Evolutionary conservation across 2,329 filamentous ascomycete genomes (phyloP).

Genomic region (Xylaria sp.): DNA sequence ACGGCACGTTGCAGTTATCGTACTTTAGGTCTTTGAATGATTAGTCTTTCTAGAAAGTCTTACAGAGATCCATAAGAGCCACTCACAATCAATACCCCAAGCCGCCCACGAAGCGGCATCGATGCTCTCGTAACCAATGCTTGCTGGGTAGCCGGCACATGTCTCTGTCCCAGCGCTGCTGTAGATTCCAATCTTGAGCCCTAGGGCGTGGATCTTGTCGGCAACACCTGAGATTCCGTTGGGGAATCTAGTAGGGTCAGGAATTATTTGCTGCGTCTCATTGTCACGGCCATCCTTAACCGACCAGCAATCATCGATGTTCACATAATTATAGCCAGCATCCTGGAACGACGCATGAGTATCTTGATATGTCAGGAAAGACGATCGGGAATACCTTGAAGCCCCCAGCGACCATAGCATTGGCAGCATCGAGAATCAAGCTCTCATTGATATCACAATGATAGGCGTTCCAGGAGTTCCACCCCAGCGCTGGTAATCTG

Average conservation of each 20-base stretch:
- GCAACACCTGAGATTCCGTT: slow-evolving; percentile 66
- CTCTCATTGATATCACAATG: slow-evolving; percentile 62
- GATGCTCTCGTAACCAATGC: slow-evolving; percentile 64
- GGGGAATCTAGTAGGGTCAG: slow-evolving; percentile 65
- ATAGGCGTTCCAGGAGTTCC: slow-evolving; percentile 66
- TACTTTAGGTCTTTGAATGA: slow-evolving; percentile 62
- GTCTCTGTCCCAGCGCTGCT: slow-evolving; percentile 63
- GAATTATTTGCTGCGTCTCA: slow-evolving; percentile 57
- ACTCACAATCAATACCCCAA: slow-evolving; percentile 68
- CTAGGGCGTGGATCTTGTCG: slow-evolving; percentile 64
- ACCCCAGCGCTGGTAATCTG: slow-evolving; percentile 56
- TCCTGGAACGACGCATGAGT: slow-evolving; percentile 55
- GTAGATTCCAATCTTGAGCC: slow-evolving; percentile 73
- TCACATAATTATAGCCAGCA: slow-evolving; percentile 67
- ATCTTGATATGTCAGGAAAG: neutral
- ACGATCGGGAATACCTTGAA: slow-evolving; percentile 49
- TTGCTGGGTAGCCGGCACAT: slow-evolving; percentile 68
- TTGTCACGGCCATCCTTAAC: slow-evolving; percentile 56
- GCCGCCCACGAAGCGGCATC: slow-evolving; percentile 68
- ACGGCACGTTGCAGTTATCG: slow-evolving; percentile 63
- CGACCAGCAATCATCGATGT: slow-evolving; percentile 72
- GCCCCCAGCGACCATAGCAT: slow-evolving; percentile 54
- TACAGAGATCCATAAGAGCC: neutral
- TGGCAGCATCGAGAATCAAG: slow-evolving; percentile 59
- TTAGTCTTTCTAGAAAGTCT: slow-evolving; percentile 34